Percentiles rank a stretch among this genome's conserved stretches.
phyloP scores from a whole-genome alignment of 441 rosid genomes.

The Populus hybrid region DNA sequence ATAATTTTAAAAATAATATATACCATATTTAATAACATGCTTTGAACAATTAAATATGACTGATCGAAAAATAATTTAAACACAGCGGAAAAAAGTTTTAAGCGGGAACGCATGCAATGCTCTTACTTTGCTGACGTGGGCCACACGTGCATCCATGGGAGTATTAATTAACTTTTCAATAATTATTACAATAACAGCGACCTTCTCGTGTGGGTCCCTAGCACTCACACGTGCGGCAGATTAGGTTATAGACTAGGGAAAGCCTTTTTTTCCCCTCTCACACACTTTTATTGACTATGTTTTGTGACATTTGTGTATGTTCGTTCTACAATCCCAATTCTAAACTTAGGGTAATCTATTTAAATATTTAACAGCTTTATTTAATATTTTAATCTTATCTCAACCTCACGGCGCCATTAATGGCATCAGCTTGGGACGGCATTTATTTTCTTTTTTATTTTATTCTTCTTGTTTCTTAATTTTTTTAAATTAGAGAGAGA shows the following conservation, averaged over 20 bases:
- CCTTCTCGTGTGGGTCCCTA: conserved; percentile 11
- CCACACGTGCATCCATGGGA: conserved; percentile 44
- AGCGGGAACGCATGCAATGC: conserved; percentile 43
- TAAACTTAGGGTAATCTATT: background rate
- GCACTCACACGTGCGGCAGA: conserved; percentile 34
- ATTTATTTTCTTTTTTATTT: too few relatives aligned
- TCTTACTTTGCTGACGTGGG: conserved; percentile 32
- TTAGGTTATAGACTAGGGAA: background rate
- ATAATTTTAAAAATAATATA: too few relatives aligned
- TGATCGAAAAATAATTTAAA: conserved; percentile 15
- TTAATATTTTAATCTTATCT: background rate
- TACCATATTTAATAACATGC: too few relatives aligned
- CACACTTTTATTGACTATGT: conserved; percentile 16
- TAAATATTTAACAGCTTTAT: background rate
- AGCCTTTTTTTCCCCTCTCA: background rate
- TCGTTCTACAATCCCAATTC: conserved; percentile 28
- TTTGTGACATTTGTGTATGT: conserved; percentile 10
- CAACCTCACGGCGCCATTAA: background rate
- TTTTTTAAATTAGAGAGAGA: too few relatives aligned
- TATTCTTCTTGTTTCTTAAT: too few relatives aligned
- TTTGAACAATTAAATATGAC: background rate
- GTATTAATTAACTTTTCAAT: background rate
- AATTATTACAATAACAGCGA: background rate
- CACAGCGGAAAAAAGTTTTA: background rate
- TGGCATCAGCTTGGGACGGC: background rate